Evolutionary conservation across 176 grass and related monocot species (phyloP).

Genomic region (Chloris gayana): DNA sequence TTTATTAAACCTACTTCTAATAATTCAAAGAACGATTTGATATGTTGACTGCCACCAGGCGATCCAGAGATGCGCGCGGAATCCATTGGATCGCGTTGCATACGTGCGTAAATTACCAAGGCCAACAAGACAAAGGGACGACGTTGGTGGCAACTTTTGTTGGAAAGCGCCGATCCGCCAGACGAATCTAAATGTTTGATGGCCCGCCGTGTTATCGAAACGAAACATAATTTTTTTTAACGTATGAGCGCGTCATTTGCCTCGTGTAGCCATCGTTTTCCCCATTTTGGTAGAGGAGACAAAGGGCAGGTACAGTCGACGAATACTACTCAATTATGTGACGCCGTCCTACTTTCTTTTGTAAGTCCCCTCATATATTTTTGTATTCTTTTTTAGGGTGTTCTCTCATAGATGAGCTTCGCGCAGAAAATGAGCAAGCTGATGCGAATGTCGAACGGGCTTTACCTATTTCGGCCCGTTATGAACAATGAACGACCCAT

Average conservation of each 20-base stretch:
- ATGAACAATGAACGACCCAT: no score
- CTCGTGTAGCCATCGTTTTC: background rate
- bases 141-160: background rate
- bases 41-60: background rate
- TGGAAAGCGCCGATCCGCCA: background rate
- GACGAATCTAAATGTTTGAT: background rate
- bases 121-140: background rate
- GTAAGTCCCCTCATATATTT: no score
- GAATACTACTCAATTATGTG: background rate
- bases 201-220: background rate
- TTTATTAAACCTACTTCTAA: background rate
- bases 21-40: background rate
- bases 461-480: background rate
- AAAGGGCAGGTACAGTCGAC: background rate
- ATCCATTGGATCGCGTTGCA: background rate
- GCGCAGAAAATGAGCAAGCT: background rate
- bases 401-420: no score
- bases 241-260: background rate
- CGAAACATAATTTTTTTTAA: background rate
- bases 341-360: background rate
- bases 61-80: background rate
- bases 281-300: background rate
- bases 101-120: background rate
- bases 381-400: background rate
- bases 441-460: background rate